phyloP scores from a whole-genome alignment of 306 rosid species.

The Begonia loranthoides region DNA sequence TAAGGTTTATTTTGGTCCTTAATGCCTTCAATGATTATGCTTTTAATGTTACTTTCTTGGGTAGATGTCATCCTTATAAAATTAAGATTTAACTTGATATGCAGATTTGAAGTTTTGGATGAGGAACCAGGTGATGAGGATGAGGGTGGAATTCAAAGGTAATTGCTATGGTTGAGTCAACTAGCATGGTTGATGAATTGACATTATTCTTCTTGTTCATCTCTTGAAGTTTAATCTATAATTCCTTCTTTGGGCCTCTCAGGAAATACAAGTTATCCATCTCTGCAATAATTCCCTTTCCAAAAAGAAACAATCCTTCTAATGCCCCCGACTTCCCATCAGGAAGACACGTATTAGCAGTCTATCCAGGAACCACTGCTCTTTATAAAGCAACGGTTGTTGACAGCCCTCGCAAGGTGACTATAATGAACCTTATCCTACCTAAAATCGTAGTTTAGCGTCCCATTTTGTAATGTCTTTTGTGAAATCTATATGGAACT shows the following conservation, averaged over 20 bases:
- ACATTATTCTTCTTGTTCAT: too few relatives aligned
- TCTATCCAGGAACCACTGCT: conserved; percentile 97
- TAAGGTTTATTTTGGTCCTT: too few relatives aligned
- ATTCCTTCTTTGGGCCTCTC: background rate
- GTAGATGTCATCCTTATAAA: background rate
- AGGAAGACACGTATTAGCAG: conserved; percentile 87
- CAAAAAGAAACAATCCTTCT: conserved; percentile 74
- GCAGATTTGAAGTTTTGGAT: conserved; percentile 87
- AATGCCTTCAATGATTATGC: too few relatives aligned
- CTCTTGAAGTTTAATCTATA: too few relatives aligned
- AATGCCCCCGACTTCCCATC: conserved; percentile 50
- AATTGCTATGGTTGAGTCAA: background rate
- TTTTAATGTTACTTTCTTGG: too few relatives aligned
- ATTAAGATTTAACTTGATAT: conserved; percentile 3
- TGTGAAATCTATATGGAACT: conserved; percentile 15
- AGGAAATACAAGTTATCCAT: conserved; percentile 85
- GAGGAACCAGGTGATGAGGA: conserved; percentile 98
- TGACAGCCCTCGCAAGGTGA: conserved; percentile 77
- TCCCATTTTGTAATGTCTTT: conserved; percentile 2
- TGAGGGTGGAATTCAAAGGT: conserved; percentile 76
- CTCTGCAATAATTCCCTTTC: conserved; percentile 79
- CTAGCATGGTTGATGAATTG: too few relatives aligned
- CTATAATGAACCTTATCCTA: conserved; percentile 5
- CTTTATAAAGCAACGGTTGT: conserved; percentile 97
- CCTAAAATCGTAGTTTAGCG: too few relatives aligned